Evolutionary conservation across 805 yeast genomes (phyloP), one percentile per base, ranked within the genome.

Genomic region (Millerozyma miso): DNA sequence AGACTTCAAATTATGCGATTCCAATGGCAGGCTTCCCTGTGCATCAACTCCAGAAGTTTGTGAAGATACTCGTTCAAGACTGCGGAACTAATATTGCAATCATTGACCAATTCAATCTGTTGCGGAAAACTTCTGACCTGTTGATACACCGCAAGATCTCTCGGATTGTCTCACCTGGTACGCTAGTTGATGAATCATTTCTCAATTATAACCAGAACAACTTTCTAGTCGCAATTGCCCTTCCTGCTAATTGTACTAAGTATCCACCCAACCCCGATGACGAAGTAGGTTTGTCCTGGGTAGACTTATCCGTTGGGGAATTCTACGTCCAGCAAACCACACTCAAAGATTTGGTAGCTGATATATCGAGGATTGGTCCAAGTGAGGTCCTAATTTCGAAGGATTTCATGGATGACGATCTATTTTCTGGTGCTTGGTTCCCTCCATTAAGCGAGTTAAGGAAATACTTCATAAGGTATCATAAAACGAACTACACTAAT

Each of bases 11-110:
- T 20, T 53, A 53, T 43, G 39, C 45, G 3, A 74, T 85, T 0
- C 79, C 95, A 0, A 88, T 93, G 85, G 88, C 97, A 0, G 99
- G 99, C 0, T 93, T 93, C 53, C 99, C 99, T 0, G 69, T 77
- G 3, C 63, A 66, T 34, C 87, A 81, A 43, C 61, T 89, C 15
- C 85, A 82, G 42, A 77, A 88, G 44, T 90, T 87, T 56, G 75
- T 89, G 31, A 80, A 80, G 52, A 70, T 81, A 0, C 72, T 90
- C 19, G 95, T 93, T 1, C 81, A 82, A 42, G 87, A 81, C 31
- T 62, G 77, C 17, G 82, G 81, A 2, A 71, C 74, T 39, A 84
- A 82, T 41, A 97, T 89, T 0, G 96, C 91, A 0, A 72, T 90
- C 4, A 79, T 88, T n/a, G 93, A 87, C 52, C 95, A 91, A 61